Percentiles rank a stretch among this genome's conserved stretches.
Conservation (phyloP, 768 basidiomycete genomes). For the Lentinula raphanica region DNA sequence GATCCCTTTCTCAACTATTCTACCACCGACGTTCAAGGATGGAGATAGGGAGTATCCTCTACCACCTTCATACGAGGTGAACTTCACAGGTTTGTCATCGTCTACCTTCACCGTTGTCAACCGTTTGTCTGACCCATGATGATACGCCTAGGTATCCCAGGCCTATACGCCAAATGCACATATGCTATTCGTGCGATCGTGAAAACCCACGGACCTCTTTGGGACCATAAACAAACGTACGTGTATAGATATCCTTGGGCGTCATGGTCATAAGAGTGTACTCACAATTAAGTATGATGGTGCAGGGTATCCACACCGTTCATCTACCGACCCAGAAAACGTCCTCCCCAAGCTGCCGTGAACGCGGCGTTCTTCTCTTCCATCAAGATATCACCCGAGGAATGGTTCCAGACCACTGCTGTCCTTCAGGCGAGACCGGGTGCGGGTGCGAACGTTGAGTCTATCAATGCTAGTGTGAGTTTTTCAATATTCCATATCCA, state of each 20-base stretch:
- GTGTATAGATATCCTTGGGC: background rate
- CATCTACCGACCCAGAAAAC: slow-evolving; percentile 3
- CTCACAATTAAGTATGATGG: background rate
- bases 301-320: slow-evolving; percentile 2
- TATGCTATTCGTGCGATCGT: slow-evolving; percentile 1
- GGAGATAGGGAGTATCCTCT: slow-evolving; percentile 1
- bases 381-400: slow-evolving; percentile 1
- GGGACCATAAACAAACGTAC: slow-evolving; percentile 5
- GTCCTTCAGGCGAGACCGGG: background rate
- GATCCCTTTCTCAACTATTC: slow-evolving; percentile 1
- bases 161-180: slow-evolving; percentile 4
- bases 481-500: background rate
- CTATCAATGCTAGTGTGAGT: background rate
- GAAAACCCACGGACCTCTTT: background rate
- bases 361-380: background rate
- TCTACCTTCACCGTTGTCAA: background rate
- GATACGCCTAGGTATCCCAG: background rate
- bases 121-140: background rate
- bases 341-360: background rate
- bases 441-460: background rate
- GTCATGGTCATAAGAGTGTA: too few species aligned
- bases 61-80: slow-evolving; percentile 8
- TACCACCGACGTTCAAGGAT: slow-evolving; percentile 6
- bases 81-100: background rate
- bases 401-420: slow-evolving; percentile 3